Evolutionary conservation across 345 rosid species (phyloP), one percentile per base, ranked within the genome.

Genomic region (Dipteronia dyeriana): DNA sequence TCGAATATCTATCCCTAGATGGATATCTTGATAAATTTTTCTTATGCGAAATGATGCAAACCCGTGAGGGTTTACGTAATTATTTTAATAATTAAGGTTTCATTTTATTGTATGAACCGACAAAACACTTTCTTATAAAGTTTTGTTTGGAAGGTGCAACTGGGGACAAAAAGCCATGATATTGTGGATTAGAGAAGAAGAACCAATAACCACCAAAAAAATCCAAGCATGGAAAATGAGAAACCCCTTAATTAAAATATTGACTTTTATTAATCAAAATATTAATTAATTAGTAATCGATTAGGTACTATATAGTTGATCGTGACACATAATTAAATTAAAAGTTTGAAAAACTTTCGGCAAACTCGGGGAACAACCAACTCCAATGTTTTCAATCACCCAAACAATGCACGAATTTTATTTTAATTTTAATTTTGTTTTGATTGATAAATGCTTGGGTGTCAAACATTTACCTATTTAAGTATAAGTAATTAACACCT

Each of bases 141-240:
- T 8, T 16, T 16, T 62, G 13, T 43, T 9, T 26, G 25, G 70
- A 53, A 66, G 71, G 39, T 41, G 10, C 20, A 70, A 61, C 9
- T n/a, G 68, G 84, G 76, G 84, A 76, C 81, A 81, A 62, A 74
- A 76, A 31, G 76, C 45, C 29, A 49, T 12, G 1, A n/a, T 47
- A 3, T 65, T 43, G 26, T 39, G 51, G 16, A 47, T 66, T 17
- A 9, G 45, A 54, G 71, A 47, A 41, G 54, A 70, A 43, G 56
- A 70, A 25, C 10, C 13, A 34, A 9, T 6, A 59, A 54, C 61
- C 65, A 23, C 75, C 68, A 61, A 56, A 61, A 54, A 56, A 66
- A 54, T 29, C 20, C 10, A 71, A 63, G 61, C 68, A 62, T 66
- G 73, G 62, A 10, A 63, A 31, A 47, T 23, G 43, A 54, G 67